Evolutionary conservation across 176 grass and related monocot genomes (phyloP).

Genomic region (Puccinellia tenuiflora): DNA sequence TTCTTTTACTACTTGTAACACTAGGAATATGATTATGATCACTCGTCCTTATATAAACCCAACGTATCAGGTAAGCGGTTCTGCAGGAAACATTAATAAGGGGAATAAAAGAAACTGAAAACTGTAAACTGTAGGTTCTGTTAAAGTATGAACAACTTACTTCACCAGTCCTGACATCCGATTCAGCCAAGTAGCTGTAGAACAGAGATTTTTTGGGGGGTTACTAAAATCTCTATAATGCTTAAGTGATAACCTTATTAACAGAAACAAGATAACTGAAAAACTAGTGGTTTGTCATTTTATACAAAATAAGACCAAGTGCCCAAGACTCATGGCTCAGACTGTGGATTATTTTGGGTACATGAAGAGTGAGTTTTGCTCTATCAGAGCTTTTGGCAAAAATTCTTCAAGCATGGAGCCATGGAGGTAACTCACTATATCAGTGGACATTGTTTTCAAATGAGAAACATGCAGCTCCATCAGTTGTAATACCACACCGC

Average conservation of each 20-base stretch:
- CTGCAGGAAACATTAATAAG: neutral
- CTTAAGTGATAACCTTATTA: neutral
- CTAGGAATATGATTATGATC: neutral
- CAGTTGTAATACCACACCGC: neutral
- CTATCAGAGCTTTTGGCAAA: neutral
- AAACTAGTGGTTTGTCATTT: neutral
- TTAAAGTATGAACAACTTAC: neutral
- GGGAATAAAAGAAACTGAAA: neutral
- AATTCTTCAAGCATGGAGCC: neutral
- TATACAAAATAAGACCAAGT: neutral
- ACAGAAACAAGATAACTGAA: neutral
- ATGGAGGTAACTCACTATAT: neutral
- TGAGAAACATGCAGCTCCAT: neutral
- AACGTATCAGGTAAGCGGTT: neutral
- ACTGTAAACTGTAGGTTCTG: neutral
- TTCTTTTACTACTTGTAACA: neutral
- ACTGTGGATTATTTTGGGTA: neutral
- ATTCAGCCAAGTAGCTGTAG: constrained; percentile 19
- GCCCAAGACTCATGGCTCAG: neutral
- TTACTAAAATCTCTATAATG: neutral
- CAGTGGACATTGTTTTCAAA: neutral
- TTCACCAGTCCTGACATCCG: constrained; percentile 20
- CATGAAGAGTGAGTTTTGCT: constrained; percentile 2
- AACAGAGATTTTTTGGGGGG: neutral
- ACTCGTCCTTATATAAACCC: neutral